Evolutionary conservation across 75 land plant species (phyloP), one percentile per base, ranked within the genome.

Genomic region (Pinus tabuliformis): DNA sequence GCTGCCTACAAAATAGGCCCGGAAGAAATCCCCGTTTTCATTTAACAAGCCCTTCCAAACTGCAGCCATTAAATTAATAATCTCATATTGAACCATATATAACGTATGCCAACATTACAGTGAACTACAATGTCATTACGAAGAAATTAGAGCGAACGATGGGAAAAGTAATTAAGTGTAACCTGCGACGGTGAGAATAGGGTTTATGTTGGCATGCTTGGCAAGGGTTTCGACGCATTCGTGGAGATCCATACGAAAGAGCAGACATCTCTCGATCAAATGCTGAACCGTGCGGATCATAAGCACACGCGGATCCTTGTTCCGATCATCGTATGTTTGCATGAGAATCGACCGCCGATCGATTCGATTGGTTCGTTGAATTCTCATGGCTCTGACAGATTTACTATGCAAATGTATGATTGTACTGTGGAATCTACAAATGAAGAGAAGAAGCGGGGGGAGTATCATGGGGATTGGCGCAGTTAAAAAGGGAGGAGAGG

Each of bases 111-210:
- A 39, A 39, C 42, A 39, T 39, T 39, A 39, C 42, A 3, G 0
- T 61, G 8, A 61, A 61, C 22, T 61, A n/a, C 7, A 8, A 9
- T 61, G 18, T 7, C 6, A 0, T 17, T 61, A 11, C 63, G 16
- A 61, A 56, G 54, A 57, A 59, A 62, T n/a, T 39, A 42, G 20
- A 64, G 56, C 52, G 28, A 39, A 39, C 5, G 42, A 5, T 5
- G 5, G 5, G 42, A 58, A 65, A 21, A 63, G 28, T 24, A 14
- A 16, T 39, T 6, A 70, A 49, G 57, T 30, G 14, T 56, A 54
- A 89, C 91, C 92, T 72, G 92, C 89, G 22, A 80, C 75, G 20
- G 90, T 90, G 72, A 90, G 73, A 37, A 85, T 61, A 0, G 92
- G 92, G 59, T 83, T 52, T 70, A 90, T 87, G 22, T 85, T 73